Evolutionary conservation across 768 basidiomycete genomes (phyloP).

Genomic region (Lactifluus volemus): DNA sequence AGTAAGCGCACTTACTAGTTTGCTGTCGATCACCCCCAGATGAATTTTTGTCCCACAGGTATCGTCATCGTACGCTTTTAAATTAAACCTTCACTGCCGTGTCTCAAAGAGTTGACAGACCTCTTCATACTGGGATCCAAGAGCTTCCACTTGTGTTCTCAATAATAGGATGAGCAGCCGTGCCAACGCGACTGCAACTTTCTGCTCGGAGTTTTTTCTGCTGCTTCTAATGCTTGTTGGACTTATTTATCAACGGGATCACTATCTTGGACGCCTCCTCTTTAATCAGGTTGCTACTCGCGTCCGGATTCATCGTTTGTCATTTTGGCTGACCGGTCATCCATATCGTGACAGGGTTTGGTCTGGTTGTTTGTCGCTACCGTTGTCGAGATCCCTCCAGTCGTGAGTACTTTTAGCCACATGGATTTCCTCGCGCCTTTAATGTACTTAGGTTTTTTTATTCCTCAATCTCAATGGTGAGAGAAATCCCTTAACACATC

Average conservation of each 20-base stretch:
- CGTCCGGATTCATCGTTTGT: not conserved
- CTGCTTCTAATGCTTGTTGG: slow-evolving; percentile 5
- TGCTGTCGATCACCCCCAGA: not conserved
- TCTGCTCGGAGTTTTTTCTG: slow-evolving; percentile 7
- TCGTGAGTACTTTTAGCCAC: not conserved
- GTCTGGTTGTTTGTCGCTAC: slow-evolving; percentile 12
- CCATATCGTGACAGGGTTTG: not conserved
- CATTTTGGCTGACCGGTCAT: not conserved
- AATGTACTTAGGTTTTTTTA: slow-evolving; percentile 1
- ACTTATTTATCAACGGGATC: slow-evolving; percentile 13
- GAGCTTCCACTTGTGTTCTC: not conserved
- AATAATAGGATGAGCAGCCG: not conserved
- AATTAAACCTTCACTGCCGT: not conserved
- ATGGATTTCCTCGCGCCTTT: not conserved
- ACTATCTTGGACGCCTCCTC: slow-evolving; percentile 12
- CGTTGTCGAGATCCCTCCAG: slow-evolving; percentile 5
- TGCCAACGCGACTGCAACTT: not conserved
- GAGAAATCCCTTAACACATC: not conserved
- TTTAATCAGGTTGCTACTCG: slow-evolving; percentile 7
- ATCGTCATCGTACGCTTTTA: not conserved
- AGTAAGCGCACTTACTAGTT: slow-evolving; percentile 1
- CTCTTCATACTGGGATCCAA: not conserved
- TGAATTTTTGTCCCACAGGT: not conserved
- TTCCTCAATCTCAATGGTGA: slow-evolving; percentile 3
- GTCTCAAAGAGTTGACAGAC: not conserved